Conservation (phyloP, 2,329 filamentous ascomycete genomes). For the Nothophoma quercina region DNA sequence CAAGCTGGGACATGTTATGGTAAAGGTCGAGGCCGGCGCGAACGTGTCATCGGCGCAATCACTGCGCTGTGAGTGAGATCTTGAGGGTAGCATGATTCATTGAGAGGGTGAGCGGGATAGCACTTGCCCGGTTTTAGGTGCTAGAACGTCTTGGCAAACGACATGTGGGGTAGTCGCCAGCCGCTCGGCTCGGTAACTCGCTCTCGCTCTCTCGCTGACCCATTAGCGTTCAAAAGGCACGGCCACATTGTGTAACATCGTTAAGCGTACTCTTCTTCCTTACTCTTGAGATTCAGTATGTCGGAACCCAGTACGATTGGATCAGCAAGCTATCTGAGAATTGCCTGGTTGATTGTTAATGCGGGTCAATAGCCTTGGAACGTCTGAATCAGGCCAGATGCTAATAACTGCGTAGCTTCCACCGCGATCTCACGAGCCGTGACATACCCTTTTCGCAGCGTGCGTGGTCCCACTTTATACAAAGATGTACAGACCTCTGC, state of each 20-base stretch:
- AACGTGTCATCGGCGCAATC: too few relatives aligned
- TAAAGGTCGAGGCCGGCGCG: too few relatives aligned
- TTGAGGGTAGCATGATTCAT: too few relatives aligned
- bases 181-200: not conserved
- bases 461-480: conserved; percentile 16
- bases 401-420: conserved; percentile 14
- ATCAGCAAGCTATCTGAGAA: conserved; percentile 39
- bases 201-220: not conserved
- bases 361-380: not conserved
- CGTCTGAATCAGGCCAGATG: not conserved
- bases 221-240: not conserved
- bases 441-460: conserved; percentile 28
- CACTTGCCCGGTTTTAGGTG: too few relatives aligned
- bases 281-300: not conserved
- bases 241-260: not conserved
- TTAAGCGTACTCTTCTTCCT: not conserved
- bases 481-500: conserved; percentile 29
- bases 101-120: too few relatives aligned
- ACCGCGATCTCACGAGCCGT: conserved; percentile 18
- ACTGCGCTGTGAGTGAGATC: too few relatives aligned
- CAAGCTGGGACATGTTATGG: too few relatives aligned
- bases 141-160: too few relatives aligned
- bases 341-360: conserved; percentile 13
- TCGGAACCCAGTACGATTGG: conserved; percentile 28
- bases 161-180: too few relatives aligned